Evolutionary conservation across 73 alveolate genomes (phyloP).

Genomic region (Paramecium sexaurelia): DNA sequence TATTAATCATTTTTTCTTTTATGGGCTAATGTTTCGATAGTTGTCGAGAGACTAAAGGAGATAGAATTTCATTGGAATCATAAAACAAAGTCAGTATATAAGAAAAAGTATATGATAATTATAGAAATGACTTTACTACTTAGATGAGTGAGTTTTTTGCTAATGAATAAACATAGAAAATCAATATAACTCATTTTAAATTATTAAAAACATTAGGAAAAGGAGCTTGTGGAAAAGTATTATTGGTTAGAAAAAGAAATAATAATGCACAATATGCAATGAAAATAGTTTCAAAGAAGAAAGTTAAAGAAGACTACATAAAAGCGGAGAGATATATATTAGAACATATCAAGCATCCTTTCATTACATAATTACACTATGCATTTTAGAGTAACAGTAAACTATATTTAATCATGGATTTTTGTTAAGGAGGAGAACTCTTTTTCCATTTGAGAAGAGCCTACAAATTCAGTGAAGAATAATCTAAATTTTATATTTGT

Average conservation of each 20-base stretch:
- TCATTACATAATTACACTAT: conserved; percentile 87
- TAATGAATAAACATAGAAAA: not conserved
- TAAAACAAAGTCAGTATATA: not conserved
- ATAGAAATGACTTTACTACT: not conserved
- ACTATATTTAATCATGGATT: conserved; percentile 94
- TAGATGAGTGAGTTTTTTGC: not conserved
- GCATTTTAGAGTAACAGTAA: conserved; percentile 92
- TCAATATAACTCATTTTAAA: conserved; percentile 66
- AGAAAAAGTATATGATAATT: not conserved
- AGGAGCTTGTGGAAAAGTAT: conserved; percentile 80
- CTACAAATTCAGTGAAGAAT: conserved; percentile 82
- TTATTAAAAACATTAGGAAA: conserved; percentile 72
- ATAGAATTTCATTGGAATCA: not conserved
- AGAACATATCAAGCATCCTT: conserved; percentile 86
- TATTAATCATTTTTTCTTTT: not conserved
- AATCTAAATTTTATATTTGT: conserved; percentile 89
- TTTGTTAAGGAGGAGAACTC: conserved; percentile 96
- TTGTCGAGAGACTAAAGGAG: not conserved
- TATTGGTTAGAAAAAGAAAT: conserved; percentile 71
- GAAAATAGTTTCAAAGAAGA: conserved; percentile 86
- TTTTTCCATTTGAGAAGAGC: conserved; percentile 89
- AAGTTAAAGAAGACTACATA: conserved; percentile 41
- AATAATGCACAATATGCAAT: conserved; percentile 80
- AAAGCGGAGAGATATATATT: conserved; percentile 78
- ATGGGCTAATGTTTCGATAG: not conserved